Conservation (phyloP, 371 early-diverging fungal species). For the Fennellomyces sp. region DNA sequence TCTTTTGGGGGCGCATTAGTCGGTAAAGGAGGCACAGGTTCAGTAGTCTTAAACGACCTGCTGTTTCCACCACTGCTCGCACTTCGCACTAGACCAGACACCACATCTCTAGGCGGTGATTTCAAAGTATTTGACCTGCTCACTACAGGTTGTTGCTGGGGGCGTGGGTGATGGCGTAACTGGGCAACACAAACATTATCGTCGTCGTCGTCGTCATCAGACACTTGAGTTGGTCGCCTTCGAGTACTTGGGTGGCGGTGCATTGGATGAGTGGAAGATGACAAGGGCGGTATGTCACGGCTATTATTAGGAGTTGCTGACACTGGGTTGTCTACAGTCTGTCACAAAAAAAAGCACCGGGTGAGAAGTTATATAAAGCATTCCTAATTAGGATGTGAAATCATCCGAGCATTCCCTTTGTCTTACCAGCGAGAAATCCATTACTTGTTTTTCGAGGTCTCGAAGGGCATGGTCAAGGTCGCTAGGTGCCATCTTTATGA, state of each 20-base stretch:
- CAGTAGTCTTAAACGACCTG: not conserved
- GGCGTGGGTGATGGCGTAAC: constrained; percentile 8
- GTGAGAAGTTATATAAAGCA: not conserved
- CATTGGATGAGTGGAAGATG: not conserved
- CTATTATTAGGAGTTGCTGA: not conserved
- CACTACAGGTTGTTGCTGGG: not conserved
- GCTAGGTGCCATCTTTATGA: constrained; percentile 16
- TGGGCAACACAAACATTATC: constrained; percentile 34
- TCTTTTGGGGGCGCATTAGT: not conserved
- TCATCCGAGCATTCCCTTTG: too few species aligned
- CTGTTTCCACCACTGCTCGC: constrained; percentile 6
- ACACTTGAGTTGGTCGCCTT: not conserved
- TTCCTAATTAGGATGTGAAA: not conserved
- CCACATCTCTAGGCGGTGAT: not conserved
- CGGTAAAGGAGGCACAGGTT: not conserved
- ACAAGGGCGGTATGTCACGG: not conserved
- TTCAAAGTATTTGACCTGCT: not conserved
- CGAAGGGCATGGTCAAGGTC: constrained; percentile 35
- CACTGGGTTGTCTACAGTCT: not conserved
- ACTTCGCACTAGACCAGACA: not conserved
- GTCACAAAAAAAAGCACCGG: not conserved
- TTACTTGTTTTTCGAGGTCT: constrained; percentile 44
- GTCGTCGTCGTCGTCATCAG: constrained; percentile 30
- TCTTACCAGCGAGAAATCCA: constrained; percentile 45
- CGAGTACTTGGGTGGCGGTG: not conserved